phyloP scores from a whole-genome alignment of 129 eudicot genomes.

The Arctium lappa region DNA sequence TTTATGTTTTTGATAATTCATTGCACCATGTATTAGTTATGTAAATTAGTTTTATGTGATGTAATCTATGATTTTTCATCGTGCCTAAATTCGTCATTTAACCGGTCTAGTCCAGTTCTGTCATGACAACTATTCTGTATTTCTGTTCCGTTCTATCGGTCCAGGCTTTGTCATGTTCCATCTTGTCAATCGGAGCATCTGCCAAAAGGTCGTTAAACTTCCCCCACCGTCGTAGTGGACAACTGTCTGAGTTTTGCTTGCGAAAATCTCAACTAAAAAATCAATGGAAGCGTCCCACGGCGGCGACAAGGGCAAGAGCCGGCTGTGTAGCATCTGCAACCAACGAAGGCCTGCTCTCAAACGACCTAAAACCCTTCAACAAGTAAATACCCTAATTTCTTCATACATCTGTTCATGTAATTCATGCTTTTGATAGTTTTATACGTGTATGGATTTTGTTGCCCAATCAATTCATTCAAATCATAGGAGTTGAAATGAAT shows the following conservation, averaged over 20 bases:
- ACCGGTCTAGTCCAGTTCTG: too few species aligned
- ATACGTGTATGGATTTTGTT: neutral
- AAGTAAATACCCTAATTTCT: conserved; percentile 28
- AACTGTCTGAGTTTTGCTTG: neutral
- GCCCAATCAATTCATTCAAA: neutral
- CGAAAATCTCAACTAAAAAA: neutral
- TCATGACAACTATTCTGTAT: too few species aligned
- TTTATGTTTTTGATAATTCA: too few species aligned
- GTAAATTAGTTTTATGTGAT: too few species aligned
- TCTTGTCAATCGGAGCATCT: neutral
- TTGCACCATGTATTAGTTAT: too few species aligned
- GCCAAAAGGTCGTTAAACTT: neutral
- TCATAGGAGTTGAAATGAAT: neutral
- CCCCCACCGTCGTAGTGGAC: neutral
- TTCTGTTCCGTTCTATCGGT: too few species aligned
- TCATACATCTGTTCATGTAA: neutral
- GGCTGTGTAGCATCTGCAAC: conserved; percentile 61
- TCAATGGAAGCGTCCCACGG: conserved; percentile 17
- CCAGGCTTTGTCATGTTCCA: too few species aligned
- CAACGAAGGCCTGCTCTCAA: conserved; percentile 65
- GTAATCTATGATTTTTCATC: too few species aligned
- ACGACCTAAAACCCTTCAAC: conserved; percentile 91
- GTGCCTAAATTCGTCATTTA: too few species aligned
- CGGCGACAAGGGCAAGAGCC: conserved; percentile 39
- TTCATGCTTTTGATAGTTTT: neutral